These are phyloP conservation scores for Populus trichocarpa DNA, from an alignment of 441 rosid genomes.

Conservation along the genomic window DNA sequence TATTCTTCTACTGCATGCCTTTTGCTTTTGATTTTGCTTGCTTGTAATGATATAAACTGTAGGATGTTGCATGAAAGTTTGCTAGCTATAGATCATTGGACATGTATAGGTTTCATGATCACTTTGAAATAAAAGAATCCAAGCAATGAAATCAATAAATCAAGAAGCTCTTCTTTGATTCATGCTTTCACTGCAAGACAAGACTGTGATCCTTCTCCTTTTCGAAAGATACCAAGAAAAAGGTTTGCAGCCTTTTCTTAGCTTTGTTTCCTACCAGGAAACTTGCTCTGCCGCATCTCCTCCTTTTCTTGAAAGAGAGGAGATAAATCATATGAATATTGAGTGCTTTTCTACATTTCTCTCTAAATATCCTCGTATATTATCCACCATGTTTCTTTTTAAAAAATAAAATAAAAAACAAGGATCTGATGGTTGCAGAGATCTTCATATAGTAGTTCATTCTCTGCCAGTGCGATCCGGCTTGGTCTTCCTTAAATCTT, in stretches of 20 bases:
- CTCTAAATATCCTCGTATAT: background rate
- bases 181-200: too few relatives aligned
- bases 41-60: background rate
- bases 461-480: background rate
- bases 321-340: background rate
- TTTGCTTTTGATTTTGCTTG: constrained; percentile 9
- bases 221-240: background rate
- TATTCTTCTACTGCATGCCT: constrained; percentile 2
- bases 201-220: background rate
- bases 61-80: background rate
- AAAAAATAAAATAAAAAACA: background rate
- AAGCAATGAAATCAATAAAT: background rate
- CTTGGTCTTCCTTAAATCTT: background rate
- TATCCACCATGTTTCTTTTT: background rate
- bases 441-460: background rate
- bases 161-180: background rate
- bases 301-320: background rate
- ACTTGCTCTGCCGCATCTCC: background rate
- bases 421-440: background rate
- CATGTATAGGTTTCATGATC: background rate
- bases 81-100: background rate
- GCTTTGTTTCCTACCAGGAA: background rate
- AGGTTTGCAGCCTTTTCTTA: constrained; percentile 1
- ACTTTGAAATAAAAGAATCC: background rate
- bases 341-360: background rate